These are phyloP conservation scores for Nothopassalora personata DNA, from an alignment of 2,329 filamentous ascomycete genomes.

Conservation along the genomic window DNA sequence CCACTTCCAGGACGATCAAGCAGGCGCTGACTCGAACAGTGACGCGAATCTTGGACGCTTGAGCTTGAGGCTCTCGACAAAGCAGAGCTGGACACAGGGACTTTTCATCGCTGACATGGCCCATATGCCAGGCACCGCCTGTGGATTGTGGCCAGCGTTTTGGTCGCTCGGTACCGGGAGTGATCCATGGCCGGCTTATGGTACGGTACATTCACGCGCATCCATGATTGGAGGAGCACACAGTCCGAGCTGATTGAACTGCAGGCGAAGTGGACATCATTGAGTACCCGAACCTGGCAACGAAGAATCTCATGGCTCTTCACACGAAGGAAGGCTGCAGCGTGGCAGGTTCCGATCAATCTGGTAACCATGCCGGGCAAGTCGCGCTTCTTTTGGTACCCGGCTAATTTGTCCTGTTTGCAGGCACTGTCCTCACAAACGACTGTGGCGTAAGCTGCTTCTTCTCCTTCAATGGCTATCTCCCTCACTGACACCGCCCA, in stretches of 20 bases:
- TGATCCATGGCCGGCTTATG: slow-evolving; percentile 33
- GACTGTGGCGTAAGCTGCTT: slow-evolving; percentile 61
- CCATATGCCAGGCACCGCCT: slow-evolving; percentile 64
- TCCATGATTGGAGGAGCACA: slow-evolving; percentile 36
- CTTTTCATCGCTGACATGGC: slow-evolving; percentile 66
- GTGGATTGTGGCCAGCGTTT: slow-evolving; percentile 66
- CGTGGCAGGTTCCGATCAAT: slow-evolving; percentile 27
- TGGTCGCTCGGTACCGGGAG: slow-evolving; percentile 52
- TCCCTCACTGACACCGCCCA: slow-evolving; percentile 3
- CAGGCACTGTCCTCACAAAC: slow-evolving; percentile 42
- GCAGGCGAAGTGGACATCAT: slow-evolving; percentile 37
- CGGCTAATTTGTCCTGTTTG: slow-evolving; percentile 9
- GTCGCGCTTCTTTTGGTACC: not conserved
- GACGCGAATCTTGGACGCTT: slow-evolving; percentile 51
- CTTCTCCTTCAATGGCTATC: not conserved
- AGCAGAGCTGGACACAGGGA: slow-evolving; percentile 57
- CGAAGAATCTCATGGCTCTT: slow-evolving; percentile 32
- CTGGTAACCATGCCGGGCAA: not conserved
- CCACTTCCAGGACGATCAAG: not conserved
- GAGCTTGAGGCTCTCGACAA: slow-evolving; percentile 66
- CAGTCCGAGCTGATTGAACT: slow-evolving; percentile 33
- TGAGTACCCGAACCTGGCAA: slow-evolving; percentile 34
- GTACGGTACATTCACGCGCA: slow-evolving; percentile 23
- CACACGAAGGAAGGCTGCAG: slow-evolving; percentile 33
- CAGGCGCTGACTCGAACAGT: not conserved